Conservation (phyloP, 805 yeast species). For the Candida adriatica region DNA sequence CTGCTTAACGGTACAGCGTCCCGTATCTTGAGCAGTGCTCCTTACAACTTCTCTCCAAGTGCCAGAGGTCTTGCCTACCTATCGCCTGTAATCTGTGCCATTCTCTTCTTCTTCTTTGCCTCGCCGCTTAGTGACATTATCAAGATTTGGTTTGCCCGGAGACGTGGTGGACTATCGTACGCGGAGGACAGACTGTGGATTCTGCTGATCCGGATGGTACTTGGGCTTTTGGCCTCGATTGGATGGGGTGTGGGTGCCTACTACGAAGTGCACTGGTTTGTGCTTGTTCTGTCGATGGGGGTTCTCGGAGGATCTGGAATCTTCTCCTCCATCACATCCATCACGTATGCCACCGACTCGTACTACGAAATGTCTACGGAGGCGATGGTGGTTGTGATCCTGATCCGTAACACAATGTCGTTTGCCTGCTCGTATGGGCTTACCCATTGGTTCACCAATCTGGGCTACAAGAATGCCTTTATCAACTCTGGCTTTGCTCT, state of each 20-base stretch:
- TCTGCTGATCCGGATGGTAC: conserved; percentile 34
- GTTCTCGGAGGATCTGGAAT: conserved; percentile 47
- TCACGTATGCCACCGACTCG: conserved; percentile 48
- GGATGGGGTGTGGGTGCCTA: conserved; percentile 62
- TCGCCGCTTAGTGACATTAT: conserved; percentile 47
- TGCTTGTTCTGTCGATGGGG: conserved; percentile 47
- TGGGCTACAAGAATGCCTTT: conserved; percentile 50
- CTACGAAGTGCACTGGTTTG: conserved; percentile 47
- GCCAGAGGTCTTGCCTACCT: conserved; percentile 44
- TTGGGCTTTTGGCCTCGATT: conserved; percentile 48
- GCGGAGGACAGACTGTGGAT: conserved; percentile 57
- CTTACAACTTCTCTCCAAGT: conserved; percentile 44
- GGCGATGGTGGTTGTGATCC: conserved; percentile 48
- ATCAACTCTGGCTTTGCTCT: conserved; percentile 28
- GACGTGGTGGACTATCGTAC: conserved; percentile 42
- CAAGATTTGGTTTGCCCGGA: conserved; percentile 39
- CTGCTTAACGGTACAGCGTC: conserved; percentile 44
- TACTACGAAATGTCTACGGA: conserved; percentile 47
- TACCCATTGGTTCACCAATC: conserved; percentile 46
- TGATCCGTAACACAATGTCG: conserved; percentile 50
- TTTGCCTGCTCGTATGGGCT: conserved; percentile 55
- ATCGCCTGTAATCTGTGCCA: conserved; percentile 44
- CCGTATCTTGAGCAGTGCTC: conserved; percentile 34
- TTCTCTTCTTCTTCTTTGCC: conserved; percentile 36
- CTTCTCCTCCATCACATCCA: conserved; percentile 44